These are phyloP conservation scores for Collybia sp. DNA, from an alignment of 768 basidiomycete species.

Conservation along the genomic window DNA sequence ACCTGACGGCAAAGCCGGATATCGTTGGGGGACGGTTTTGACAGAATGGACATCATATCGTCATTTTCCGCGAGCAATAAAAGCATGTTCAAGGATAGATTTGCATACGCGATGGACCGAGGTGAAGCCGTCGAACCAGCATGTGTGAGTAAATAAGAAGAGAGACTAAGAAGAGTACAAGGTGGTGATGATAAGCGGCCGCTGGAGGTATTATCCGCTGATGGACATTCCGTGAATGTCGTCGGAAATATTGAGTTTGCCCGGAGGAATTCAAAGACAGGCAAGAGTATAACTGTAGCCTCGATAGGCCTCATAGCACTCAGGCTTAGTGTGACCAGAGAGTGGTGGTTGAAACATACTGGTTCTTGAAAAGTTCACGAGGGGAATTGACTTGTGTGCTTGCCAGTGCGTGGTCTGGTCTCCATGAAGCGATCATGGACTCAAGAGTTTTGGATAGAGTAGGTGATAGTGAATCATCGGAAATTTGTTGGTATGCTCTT, in stretches of 20 bases:
- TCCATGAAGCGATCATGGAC: slow-evolving; percentile 44
- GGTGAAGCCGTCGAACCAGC: slow-evolving; percentile 56
- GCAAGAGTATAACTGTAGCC: slow-evolving; percentile 51
- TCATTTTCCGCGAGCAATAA: slow-evolving; percentile 47
- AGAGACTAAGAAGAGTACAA: slow-evolving; percentile 48
- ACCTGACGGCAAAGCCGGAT: slow-evolving; percentile 67
- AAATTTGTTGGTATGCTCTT: slow-evolving; percentile 55
- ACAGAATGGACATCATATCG: slow-evolving; percentile 40
- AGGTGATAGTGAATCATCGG: slow-evolving; percentile 44
- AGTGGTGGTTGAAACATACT: slow-evolving; percentile 29
- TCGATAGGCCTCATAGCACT: slow-evolving; percentile 51
- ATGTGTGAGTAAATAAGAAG: slow-evolving; percentile 65
- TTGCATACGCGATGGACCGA: slow-evolving; percentile 59
- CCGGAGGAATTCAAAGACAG: slow-evolving; percentile 57
- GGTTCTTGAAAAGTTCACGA: slow-evolving; percentile 51
- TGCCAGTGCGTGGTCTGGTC: slow-evolving; percentile 51
- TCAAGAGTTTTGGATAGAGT: slow-evolving; percentile 47
- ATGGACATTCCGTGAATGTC: slow-evolving; percentile 36
- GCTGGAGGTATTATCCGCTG: slow-evolving; percentile 17
- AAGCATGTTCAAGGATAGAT: slow-evolving; percentile 49
- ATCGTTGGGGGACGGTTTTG: slow-evolving; percentile 29
- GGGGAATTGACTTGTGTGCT: slow-evolving; percentile 41
- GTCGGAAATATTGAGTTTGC: slow-evolving; percentile 44
- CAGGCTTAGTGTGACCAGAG: neutral
- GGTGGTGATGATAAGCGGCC: slow-evolving; percentile 26